Base-by-base conservation (phyloP, 2,329 filamentous ascomycete genomes). In the Diaporthe amygdali region DNA sequence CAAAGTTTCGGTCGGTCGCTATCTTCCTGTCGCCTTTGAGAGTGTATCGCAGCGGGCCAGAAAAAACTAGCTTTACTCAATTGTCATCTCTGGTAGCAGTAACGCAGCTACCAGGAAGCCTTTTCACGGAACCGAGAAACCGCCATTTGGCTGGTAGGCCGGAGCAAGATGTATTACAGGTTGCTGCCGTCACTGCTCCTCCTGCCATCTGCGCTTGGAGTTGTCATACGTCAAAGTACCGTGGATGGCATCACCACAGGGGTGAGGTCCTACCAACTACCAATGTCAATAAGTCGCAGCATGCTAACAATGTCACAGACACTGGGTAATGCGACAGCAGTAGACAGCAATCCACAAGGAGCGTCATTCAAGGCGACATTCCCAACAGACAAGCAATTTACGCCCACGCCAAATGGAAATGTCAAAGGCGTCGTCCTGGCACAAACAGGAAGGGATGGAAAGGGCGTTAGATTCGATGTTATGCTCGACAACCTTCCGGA, bases 401-500 rank as follows among this genome's bases (percentile, higher is more conserved):
- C 68, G 10, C 52, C 54, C 15, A 67, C 71, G 7, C 44, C 63
- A 22, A 46, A 47, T 17, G 71, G 71, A 7, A 55, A 49, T 9
- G 41, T 72, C 15, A 61, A 51, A 56, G 80, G 80, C 66, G 47
- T 71, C 37, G 73, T 82, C 54, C 68, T 69, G 12, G 80, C 80
- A 1, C 54, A 68, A 10, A 75, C 79, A 1, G 71, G 68, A 20
- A 61, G 74, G 4, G 75, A 76, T 51, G 79, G 80, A 30, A 70
- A 71, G 15, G 80, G 80, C n/a, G 78, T 81, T 22, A 44, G 71
- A 25, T 81, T 80, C 73, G 75, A 71, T 22, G 63, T 81, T 59
- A 73, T 70, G 59, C 77, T 81, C 61, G 76, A 75, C 46, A 79
- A 80, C 69, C 76, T 81, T 22, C 80, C 80, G 59, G 75, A 75